Evolutionary conservation across 176 grass and related monocot genomes (phyloP).

Genomic region (bread wheat (Triticum aestivum)): DNA sequence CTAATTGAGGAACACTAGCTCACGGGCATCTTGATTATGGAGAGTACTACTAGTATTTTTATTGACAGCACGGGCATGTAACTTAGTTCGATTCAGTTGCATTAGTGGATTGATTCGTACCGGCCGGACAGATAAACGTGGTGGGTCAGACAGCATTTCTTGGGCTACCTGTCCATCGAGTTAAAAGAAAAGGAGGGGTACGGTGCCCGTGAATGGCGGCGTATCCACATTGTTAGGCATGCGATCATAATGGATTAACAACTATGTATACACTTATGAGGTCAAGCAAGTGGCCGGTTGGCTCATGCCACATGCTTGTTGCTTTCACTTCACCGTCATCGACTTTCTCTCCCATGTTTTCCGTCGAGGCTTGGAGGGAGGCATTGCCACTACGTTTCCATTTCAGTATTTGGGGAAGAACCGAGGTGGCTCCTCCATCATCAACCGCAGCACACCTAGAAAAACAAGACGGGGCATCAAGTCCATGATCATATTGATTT

Average conservation of each 20-base stretch:
- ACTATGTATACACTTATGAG: background rate
- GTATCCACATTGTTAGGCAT: slow-evolving; percentile 25
- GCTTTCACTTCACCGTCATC: background rate
- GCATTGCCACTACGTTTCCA: background rate
- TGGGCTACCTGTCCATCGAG: background rate
- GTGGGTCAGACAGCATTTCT: slow-evolving; percentile 14
- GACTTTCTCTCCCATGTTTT: background rate
- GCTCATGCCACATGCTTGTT: background rate
- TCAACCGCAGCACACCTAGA: too few relatives aligned
- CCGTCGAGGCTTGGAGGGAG: background rate
- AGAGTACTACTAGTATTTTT: too few relatives aligned
- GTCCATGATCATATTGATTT: too few relatives aligned
- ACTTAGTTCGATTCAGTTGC: background rate
- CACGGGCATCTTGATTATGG: too few relatives aligned
- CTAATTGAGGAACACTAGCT: too few relatives aligned
- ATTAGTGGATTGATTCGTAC: background rate
- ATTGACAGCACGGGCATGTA: too few relatives aligned
- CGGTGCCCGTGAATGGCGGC: slow-evolving; percentile 1
- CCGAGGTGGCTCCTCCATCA: too few relatives aligned
- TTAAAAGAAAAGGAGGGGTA: too few relatives aligned
- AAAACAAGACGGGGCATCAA: too few relatives aligned
- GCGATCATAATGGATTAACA: background rate
- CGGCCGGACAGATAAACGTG: background rate
- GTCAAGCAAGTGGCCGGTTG: background rate
- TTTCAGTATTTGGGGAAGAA: too few relatives aligned